These are phyloP conservation scores for Candida albicans DNA, from an alignment of 1,139 yeast species.

Conservation along the genomic window DNA sequence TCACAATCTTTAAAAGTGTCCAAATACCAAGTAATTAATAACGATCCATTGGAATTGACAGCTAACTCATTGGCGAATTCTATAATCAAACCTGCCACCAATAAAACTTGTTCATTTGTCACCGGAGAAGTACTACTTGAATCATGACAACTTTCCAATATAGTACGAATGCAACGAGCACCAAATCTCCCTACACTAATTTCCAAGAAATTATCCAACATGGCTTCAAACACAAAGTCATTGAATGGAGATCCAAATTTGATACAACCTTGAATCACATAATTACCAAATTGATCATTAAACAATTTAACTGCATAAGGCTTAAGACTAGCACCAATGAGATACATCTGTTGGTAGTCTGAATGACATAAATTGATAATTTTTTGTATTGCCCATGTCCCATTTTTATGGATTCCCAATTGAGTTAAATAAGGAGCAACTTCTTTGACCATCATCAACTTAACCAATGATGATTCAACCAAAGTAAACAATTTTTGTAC, in stretches of 20 bases:
- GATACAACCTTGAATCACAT: slow-evolving; percentile 91
- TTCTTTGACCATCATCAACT: slow-evolving; percentile 77
- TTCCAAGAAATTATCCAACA: slow-evolving; percentile 74
- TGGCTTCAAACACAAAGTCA: slow-evolving; percentile 85
- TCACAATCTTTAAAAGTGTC: slow-evolving; percentile 76
- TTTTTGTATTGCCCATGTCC: slow-evolving; percentile 99
- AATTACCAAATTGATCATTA: slow-evolving; percentile 95
- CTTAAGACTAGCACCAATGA: slow-evolving; percentile 68
- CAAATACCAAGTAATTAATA: slow-evolving; percentile 89
- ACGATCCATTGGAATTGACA: slow-evolving; percentile 82
- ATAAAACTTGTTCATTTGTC: slow-evolving; percentile 64
- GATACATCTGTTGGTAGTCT: slow-evolving; percentile 61
- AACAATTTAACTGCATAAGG: slow-evolving; percentile 86
- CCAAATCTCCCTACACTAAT: slow-evolving; percentile 92
- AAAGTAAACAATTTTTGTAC: slow-evolving; percentile 85
- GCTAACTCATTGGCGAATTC: slow-evolving; percentile 79
- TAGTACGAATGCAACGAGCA: slow-evolving; percentile 91
- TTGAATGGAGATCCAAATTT: slow-evolving; percentile 87
- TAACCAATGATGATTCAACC: slow-evolving; percentile 64
- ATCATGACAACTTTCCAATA: slow-evolving; percentile 65
- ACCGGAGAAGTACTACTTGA: slow-evolving; percentile 16
- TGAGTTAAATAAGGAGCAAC: slow-evolving; percentile 83
- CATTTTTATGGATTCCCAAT: slow-evolving; percentile 94
- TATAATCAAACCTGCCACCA: slow-evolving; percentile 79
- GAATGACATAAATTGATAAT: slow-evolving; percentile 74